phyloP scores from a whole-genome alignment of 257 asterid species.

The Vinca minor region DNA sequence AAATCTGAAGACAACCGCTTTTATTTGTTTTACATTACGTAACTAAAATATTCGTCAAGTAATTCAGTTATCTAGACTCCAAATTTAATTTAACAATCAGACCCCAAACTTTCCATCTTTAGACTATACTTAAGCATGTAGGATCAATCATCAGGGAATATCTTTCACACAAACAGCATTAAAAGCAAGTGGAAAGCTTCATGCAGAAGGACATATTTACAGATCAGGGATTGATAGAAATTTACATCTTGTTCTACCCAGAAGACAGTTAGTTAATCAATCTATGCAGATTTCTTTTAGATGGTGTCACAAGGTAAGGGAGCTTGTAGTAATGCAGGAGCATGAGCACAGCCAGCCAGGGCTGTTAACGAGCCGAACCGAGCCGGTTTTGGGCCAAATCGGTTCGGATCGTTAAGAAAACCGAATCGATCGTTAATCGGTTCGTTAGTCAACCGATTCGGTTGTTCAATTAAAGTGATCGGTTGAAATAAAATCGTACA shows the following conservation, averaged over 20 bases:
- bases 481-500: too few species aligned
- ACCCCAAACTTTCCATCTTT: not conserved
- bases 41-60: not conserved
- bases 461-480: too few species aligned
- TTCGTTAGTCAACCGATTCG: too few species aligned
- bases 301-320: too few species aligned
- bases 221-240: not conserved
- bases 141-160: not conserved
- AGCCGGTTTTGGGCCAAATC: too few species aligned
- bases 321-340: conserved; percentile 66
- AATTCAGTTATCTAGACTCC: not conserved
- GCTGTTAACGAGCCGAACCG: too few species aligned
- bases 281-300: conserved; percentile 3
- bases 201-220: not conserved
- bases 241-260: not conserved
- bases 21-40: not conserved
- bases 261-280: not conserved
- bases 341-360: too few species aligned
- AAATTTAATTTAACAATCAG: not conserved
- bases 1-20: not conserved
- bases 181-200: not conserved
- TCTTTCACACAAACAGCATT: not conserved
- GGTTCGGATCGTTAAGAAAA: too few species aligned
- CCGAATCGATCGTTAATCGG: too few species aligned
- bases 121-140: not conserved